Conservation (phyloP, 2,329 filamentous ascomycete genomes). For the Beauveria sp. region DNA sequence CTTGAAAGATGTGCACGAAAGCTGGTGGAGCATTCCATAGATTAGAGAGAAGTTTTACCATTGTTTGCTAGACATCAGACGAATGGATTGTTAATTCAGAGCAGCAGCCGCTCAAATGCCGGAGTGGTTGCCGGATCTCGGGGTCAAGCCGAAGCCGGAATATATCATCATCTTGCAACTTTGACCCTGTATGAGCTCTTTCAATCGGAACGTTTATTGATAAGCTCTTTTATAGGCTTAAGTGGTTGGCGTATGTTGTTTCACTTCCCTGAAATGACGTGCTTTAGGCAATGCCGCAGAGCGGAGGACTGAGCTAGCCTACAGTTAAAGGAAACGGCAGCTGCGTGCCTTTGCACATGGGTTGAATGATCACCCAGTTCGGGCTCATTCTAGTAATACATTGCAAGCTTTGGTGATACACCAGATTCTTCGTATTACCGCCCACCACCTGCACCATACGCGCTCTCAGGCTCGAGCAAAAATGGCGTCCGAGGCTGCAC, state of each 20-base stretch:
- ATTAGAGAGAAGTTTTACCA: no score
- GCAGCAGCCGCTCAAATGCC: background rate
- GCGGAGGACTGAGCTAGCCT: background rate
- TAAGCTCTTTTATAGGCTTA: background rate
- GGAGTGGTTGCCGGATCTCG: background rate
- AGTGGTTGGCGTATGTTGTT: background rate
- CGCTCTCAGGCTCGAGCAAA: background rate
- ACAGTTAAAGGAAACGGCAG: background rate
- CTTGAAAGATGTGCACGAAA: constrained; percentile 56
- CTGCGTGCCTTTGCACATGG: background rate
- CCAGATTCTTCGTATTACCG: background rate
- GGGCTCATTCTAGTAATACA: background rate
- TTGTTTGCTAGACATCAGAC: background rate
- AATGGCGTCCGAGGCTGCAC: background rate
- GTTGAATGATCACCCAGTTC: background rate
- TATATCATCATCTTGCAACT: background rate
- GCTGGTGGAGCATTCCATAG: constrained; percentile 51
- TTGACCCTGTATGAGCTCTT: background rate
- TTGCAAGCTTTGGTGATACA: background rate
- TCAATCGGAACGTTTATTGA: background rate
- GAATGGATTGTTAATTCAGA: background rate
- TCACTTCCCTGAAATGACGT: constrained; percentile 4
- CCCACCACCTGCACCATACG: background rate
- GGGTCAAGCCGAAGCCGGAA: background rate
- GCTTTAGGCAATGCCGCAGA: background rate